A percentile compares a stretch with the other conserved stretches of the same genome.
These are phyloP conservation scores for Neonectria ditissima DNA, from an alignment of 2,329 filamentous ascomycete species.

Conservation along the genomic window DNA sequence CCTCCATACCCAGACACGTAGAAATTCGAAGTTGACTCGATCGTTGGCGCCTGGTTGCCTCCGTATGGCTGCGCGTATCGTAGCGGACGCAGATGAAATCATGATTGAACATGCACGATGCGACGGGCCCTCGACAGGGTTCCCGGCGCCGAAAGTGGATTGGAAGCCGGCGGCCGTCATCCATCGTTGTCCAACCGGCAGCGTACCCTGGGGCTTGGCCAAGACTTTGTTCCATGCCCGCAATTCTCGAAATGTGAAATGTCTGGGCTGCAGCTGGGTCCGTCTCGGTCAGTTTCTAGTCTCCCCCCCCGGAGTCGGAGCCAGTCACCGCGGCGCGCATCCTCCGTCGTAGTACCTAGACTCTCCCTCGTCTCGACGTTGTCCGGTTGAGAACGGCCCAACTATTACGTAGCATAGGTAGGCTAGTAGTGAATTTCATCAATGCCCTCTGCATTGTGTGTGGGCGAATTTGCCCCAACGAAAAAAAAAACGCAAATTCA, in stretches of 20 bases:
- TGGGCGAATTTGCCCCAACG: slow-evolving; percentile 17
- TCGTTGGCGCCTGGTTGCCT: background rate
- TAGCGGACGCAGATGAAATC: slow-evolving; percentile 15
- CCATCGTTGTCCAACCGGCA: slow-evolving; percentile 22
- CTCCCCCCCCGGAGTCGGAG: slow-evolving; percentile 26
- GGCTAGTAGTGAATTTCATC: background rate
- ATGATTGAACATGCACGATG: slow-evolving; percentile 23
- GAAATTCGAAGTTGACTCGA: background rate
- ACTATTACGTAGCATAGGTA: slow-evolving; percentile 8
- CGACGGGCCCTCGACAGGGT: slow-evolving; percentile 18
- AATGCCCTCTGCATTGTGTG: slow-evolving; percentile 6
- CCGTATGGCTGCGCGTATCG: slow-evolving; percentile 7
- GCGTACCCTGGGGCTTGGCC: slow-evolving; percentile 10
- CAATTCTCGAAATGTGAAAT: slow-evolving; percentile 22
- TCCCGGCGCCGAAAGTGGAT: slow-evolving; percentile 19
- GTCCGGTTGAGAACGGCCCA: slow-evolving; percentile 22
- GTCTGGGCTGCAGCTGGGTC: slow-evolving; percentile 7
- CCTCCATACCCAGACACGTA: background rate
- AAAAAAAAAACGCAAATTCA: slow-evolving; percentile 11
- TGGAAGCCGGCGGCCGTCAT: slow-evolving; percentile 9
- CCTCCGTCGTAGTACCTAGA: too few species aligned
- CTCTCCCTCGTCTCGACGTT: background rate
- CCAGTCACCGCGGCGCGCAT: slow-evolving; percentile 19
- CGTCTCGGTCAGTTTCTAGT: slow-evolving; percentile 23
- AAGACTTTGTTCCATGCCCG: too few species aligned